A percentile compares a stretch with the other conserved stretches of the same genome.
Evolutionary conservation across 2,329 filamentous ascomycete genomes (phyloP).

Genomic region (Septoria petroselini): DNA sequence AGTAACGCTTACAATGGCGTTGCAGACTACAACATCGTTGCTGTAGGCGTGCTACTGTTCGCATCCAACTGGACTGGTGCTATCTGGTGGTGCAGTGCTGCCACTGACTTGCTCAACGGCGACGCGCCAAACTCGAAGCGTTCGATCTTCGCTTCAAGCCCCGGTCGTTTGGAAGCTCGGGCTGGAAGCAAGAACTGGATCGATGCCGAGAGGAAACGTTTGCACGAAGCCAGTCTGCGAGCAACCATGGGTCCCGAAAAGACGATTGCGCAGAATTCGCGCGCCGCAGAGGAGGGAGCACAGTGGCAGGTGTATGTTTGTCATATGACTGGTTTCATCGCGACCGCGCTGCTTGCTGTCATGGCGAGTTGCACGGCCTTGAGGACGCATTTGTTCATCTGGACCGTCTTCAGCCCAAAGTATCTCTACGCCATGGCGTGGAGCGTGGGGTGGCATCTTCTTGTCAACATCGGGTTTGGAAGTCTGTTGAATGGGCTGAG

Average conservation of each 20-base stretch:
- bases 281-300: conserved; percentile 20
- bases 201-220: conserved; percentile 30
- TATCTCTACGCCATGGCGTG: conserved; percentile 90
- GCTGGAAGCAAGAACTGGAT: conserved; percentile 30
- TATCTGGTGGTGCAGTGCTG: conserved; percentile 76
- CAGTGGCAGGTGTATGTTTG: conserved; percentile 51
- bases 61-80: conserved; percentile 87
- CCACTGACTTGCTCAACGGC: conserved; percentile 48
- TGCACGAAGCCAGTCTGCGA: conserved; percentile 27
- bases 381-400: conserved; percentile 90
- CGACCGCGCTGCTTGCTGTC: conserved; percentile 64
- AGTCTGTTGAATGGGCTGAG: conserved; percentile 16
- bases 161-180: too few species aligned
- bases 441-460: conserved; percentile 76
- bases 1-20: conserved; percentile 95
- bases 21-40: conserved; percentile 70
- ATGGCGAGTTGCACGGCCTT: conserved; percentile 86
- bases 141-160: conserved; percentile 25
- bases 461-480: conserved; percentile 63
- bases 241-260: conserved; percentile 20
- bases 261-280: neutral
- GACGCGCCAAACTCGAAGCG: conserved; percentile 6
- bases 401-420: conserved; percentile 98
- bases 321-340: conserved; percentile 67
- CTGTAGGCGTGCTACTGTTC: conserved; percentile 81